A percentile compares a stretch with the other conserved stretches of the same genome.
phyloP scores from a whole-genome alignment of 2,329 filamentous ascomycete genomes.

The Xylaria digitata region DNA sequence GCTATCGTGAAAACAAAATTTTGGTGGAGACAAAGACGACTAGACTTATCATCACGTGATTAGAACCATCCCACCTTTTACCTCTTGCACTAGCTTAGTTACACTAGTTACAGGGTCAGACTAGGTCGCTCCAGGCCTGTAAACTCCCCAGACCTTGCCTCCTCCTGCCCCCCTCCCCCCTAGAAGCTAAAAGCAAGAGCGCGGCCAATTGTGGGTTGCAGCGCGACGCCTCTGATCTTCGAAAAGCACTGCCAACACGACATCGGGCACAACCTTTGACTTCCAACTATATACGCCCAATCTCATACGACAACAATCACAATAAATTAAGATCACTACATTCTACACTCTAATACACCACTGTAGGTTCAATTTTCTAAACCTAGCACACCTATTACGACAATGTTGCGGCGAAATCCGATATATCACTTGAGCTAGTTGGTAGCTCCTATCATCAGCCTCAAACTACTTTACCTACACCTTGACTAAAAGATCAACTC shows the following conservation, averaged over 20 bases:
- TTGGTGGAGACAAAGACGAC: conserved; percentile 21
- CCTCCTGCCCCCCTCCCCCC: not conserved
- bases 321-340: not conserved
- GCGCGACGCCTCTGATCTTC: conserved; percentile 20
- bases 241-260: conserved; percentile 33
- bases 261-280: conserved; percentile 29
- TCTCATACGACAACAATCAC: conserved; percentile 6
- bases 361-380: conserved; percentile 14
- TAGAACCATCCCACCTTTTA: conserved; percentile 9
- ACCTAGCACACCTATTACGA: too few relatives aligned
- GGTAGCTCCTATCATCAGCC: not conserved
- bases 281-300: conserved; percentile 7
- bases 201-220: conserved; percentile 27
- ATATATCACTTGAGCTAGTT: not conserved
- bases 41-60: conserved; percentile 40
- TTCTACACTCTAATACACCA: not conserved
- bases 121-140: not conserved
- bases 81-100: not conserved
- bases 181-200: conserved; percentile 9
- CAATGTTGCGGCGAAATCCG: not conserved
- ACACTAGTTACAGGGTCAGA: not conserved
- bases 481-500: conserved; percentile 13
- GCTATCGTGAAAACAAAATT: conserved; percentile 5
- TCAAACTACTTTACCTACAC: not conserved
- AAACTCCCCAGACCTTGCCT: not conserved